These are phyloP conservation scores for Thelonectria olida DNA, from an alignment of 2,329 filamentous ascomycete species.

Conservation along the genomic window DNA sequence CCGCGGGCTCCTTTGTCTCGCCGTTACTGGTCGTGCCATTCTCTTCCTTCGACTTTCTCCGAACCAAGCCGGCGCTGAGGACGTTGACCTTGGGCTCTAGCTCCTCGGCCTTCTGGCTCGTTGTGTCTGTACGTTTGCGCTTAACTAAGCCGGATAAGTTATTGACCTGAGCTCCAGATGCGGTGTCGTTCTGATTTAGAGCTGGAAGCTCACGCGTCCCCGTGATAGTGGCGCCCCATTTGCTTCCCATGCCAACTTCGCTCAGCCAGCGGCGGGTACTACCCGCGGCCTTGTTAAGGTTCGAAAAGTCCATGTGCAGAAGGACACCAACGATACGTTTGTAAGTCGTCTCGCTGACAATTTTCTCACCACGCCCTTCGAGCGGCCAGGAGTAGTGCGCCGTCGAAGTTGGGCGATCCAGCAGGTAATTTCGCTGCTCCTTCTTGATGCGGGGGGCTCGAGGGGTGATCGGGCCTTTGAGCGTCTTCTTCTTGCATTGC, in stretches of 20 bases:
- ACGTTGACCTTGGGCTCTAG: constrained; percentile 52
- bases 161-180: constrained; percentile 46
- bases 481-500: constrained; percentile 54
- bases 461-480: constrained; percentile 68
- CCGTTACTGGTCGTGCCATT: constrained; percentile 21
- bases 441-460: constrained; percentile 74
- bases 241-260: constrained; percentile 66
- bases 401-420: constrained; percentile 61
- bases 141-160: constrained; percentile 60
- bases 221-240: constrained; percentile 62
- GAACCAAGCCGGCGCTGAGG: constrained; percentile 56
- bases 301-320: constrained; percentile 78
- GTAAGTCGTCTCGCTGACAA: constrained; percentile 72
- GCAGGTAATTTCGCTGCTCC: constrained; percentile 58
- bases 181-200: constrained; percentile 16
- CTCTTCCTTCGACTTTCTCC: constrained; percentile 62
- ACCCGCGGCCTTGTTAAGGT: constrained; percentile 65
- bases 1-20: constrained; percentile 26
- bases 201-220: constrained; percentile 50
- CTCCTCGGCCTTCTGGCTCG: constrained; percentile 28
- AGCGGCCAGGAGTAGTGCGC: constrained; percentile 73
- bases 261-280: constrained; percentile 77
- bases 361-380: constrained; percentile 68
- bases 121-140: constrained; percentile 51
- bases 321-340: constrained; percentile 75